Evolutionary conservation across 2,329 filamentous ascomycete species (phyloP).

Genomic region (Calycina marina): DNA sequence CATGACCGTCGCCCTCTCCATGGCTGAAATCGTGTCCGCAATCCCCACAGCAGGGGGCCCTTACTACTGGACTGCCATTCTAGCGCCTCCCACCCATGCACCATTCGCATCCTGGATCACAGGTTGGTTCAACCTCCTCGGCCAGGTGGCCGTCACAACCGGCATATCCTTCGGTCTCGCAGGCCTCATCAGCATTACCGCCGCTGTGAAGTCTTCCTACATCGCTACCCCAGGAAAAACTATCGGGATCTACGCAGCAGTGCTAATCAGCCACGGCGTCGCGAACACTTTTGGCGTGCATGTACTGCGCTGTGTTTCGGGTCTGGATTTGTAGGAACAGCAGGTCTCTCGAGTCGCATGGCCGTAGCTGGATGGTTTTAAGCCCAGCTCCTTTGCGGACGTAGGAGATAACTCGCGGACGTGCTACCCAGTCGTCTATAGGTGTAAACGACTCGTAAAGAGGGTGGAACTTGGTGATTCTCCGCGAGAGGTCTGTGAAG

Average conservation of each 20-base stretch:
- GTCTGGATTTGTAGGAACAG: too few relatives aligned
- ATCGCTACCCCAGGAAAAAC: constrained; percentile 31
- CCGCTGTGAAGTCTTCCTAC: constrained; percentile 29
- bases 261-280: constrained; percentile 37
- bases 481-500: too few relatives aligned
- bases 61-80: constrained; percentile 45
- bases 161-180: constrained; percentile 32
- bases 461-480: too few relatives aligned
- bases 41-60: constrained; percentile 43
- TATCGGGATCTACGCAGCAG: constrained; percentile 43
- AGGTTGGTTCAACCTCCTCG: constrained; percentile 34
- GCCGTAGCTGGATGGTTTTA: too few relatives aligned
- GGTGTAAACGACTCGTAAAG: too few relatives aligned
- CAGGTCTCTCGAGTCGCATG: too few relatives aligned
- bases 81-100: constrained; percentile 32
- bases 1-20: constrained; percentile 35
- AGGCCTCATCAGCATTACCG: constrained; percentile 30
- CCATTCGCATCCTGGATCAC: constrained; percentile 33
- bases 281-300: constrained; percentile 44
- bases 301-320: constrained; percentile 36
- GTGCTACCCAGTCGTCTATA: too few relatives aligned
- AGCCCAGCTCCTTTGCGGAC: too few relatives aligned
- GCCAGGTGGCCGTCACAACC: constrained; percentile 33
- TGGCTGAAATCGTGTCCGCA: constrained; percentile 45
- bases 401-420: too few relatives aligned